Percentiles rank a stretch among this genome's conserved stretches.
phyloP scores from a whole-genome alignment of 139 green algal species.

The Micromonas pusilla region DNA sequence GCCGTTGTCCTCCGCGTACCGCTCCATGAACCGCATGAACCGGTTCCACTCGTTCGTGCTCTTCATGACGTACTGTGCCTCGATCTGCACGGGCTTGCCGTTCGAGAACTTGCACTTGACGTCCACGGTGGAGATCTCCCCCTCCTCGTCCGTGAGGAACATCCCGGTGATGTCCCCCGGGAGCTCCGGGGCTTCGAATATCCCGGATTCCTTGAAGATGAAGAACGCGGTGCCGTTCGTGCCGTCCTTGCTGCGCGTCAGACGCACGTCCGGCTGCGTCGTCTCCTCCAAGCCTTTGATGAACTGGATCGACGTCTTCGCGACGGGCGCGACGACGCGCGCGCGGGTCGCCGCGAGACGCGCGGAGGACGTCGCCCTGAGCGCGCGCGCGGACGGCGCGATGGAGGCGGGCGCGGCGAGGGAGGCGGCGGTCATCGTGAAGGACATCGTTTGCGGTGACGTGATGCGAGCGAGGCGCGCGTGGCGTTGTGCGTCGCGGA shows the following conservation, averaged over 20 bases:
- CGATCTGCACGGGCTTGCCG: slow-evolving; percentile 58
- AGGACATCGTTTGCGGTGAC: background rate
- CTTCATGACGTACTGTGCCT: slow-evolving; percentile 66
- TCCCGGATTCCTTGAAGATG: slow-evolving; percentile 75
- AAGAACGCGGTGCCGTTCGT: slow-evolving; percentile 79
- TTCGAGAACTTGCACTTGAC: slow-evolving; percentile 98
- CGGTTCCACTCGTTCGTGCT: slow-evolving; percentile 81
- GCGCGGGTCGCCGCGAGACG: background rate
- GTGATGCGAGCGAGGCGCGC: background rate
- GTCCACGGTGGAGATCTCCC: slow-evolving; percentile 76
- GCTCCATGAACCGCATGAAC: slow-evolving; percentile 99
- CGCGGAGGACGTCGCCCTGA: background rate
- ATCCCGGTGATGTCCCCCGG: slow-evolving; percentile 90
- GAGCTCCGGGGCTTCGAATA: slow-evolving; percentile 82
- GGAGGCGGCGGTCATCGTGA: background rate
- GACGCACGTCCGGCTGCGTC: slow-evolving; percentile 81
- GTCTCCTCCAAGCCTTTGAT: slow-evolving; percentile 82
- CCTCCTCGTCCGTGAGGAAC: slow-evolving; percentile 94
- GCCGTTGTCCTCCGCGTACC: slow-evolving; percentile 76
- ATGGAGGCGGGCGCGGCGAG: background rate
- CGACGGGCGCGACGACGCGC: background rate
- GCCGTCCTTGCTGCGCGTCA: slow-evolving; percentile 77
- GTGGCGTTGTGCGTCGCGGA: too few species aligned
- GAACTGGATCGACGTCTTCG: slow-evolving; percentile 69
- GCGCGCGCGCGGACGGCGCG: too few species aligned